Conservation (phyloP, 768 basidiomycete genomes). For the Leccinum disarticulatum region DNA sequence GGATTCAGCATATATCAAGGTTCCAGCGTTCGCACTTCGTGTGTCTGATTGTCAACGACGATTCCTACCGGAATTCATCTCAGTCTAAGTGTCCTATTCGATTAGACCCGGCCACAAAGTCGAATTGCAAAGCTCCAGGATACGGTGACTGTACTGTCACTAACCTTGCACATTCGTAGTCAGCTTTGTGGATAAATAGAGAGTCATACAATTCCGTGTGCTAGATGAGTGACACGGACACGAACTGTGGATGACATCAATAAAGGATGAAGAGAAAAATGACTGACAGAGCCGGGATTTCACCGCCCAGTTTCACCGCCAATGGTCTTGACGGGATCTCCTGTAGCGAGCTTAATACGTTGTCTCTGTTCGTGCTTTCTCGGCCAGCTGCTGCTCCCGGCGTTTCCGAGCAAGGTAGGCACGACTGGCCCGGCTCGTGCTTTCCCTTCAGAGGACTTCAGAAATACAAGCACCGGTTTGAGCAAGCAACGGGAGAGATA, state of each 20-base stretch:
- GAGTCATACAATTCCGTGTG: background rate
- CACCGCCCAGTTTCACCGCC: background rate
- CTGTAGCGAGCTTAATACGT: slow-evolving; percentile 7
- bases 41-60: background rate
- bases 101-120: background rate
- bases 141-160: background rate
- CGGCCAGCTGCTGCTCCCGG: slow-evolving; percentile 32
- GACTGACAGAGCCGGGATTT: background rate
- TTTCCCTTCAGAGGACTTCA: slow-evolving; percentile 60
- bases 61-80: background rate
- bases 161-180: background rate
- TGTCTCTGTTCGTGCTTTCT: slow-evolving; percentile 9
- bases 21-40: too few species aligned
- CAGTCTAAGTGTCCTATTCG: background rate
- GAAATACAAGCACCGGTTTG: slow-evolving; percentile 86
- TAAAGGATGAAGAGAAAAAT: background rate
- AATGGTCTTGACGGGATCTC: background rate
- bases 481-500: slow-evolving; percentile 66
- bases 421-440: slow-evolving; percentile 73
- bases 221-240: background rate
- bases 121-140: background rate
- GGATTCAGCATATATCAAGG: too few species aligned
- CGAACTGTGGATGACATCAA: background rate
- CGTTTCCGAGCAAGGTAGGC: slow-evolving; percentile 59
- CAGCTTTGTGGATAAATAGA: background rate